Percentiles rank a stretch among this genome's conserved stretches.
Conservation (phyloP, 768 basidiomycete species). For the Tricholoma saponaceum region DNA sequence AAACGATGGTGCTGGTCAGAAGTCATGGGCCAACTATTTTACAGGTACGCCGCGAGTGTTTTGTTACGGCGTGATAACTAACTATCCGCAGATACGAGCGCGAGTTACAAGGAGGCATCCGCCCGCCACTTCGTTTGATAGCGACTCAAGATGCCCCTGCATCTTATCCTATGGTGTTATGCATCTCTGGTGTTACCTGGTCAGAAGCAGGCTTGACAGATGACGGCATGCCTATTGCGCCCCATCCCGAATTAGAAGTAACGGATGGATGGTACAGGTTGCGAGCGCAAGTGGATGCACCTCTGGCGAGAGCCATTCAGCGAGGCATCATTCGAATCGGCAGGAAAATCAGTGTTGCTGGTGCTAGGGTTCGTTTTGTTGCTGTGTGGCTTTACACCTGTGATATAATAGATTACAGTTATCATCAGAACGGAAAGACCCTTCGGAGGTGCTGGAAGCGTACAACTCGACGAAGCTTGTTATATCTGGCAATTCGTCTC, state of each 20-base stretch:
- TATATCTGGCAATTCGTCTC: slow-evolving; percentile 81
- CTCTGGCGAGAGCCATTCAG: slow-evolving; percentile 65
- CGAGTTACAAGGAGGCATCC: slow-evolving; percentile 71
- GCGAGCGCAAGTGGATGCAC: slow-evolving; percentile 68
- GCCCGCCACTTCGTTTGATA: slow-evolving; percentile 79
- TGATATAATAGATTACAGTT: slow-evolving; percentile 40
- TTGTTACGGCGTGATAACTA: background rate
- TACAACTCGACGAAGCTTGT: slow-evolving; percentile 62
- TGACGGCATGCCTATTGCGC: slow-evolving; percentile 30
- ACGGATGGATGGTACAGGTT: slow-evolving; percentile 97
- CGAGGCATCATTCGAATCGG: slow-evolving; percentile 70
- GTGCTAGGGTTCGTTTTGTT: slow-evolving; percentile 66
- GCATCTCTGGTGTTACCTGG: slow-evolving; percentile 72
- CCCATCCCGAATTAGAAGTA: slow-evolving; percentile 72
- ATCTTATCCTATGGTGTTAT: slow-evolving; percentile 77
- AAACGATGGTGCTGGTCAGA: slow-evolving; percentile 82
- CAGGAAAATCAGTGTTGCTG: slow-evolving; percentile 76
- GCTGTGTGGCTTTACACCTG: background rate
- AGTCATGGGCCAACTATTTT: slow-evolving; percentile 77
- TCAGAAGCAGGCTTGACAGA: slow-evolving; percentile 32
- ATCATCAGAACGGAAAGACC: slow-evolving; percentile 66
- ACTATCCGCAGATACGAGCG: slow-evolving; percentile 69
- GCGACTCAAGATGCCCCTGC: slow-evolving; percentile 81
- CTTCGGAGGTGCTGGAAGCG: slow-evolving; percentile 78
- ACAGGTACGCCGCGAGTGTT: slow-evolving; percentile 53